Percentiles rank a stretch among this genome's conserved stretches.
phyloP scores from a whole-genome alignment of 225 moss, liverwort and hornwort species.

The Pseudisothecium myosuroides region DNA sequence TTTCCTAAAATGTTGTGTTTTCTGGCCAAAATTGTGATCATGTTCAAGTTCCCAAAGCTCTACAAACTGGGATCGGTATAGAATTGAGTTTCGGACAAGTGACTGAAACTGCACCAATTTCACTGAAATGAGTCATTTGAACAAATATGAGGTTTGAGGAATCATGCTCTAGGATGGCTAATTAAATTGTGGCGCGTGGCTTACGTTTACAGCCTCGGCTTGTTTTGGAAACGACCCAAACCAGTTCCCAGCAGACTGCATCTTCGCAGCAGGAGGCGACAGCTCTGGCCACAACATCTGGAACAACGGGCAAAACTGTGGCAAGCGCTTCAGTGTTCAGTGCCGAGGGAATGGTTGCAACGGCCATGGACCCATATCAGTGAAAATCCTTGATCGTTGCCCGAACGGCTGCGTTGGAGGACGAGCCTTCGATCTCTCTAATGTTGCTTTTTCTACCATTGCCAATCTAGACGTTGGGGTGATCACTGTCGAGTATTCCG shows the following conservation, averaged over 20 bases:
- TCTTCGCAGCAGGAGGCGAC: constrained; percentile 33
- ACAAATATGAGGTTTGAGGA: not conserved
- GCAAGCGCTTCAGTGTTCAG: not conserved
- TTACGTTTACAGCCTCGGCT: not conserved
- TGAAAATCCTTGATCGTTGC: constrained; percentile 18
- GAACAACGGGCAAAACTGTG: constrained; percentile 3
- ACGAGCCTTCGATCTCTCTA: constrained; percentile 35
- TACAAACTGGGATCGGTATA: not conserved
- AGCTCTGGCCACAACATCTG: constrained; percentile 8
- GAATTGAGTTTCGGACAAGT: not conserved
- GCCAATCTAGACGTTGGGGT: not conserved
- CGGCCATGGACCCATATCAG: not conserved
- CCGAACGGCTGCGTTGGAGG: constrained; percentile 9
- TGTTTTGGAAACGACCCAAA: not conserved
- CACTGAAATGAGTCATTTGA: not conserved
- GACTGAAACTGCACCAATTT: not conserved
- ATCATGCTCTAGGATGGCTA: too few species aligned
- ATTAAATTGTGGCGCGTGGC: not conserved
- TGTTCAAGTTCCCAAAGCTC: not conserved
- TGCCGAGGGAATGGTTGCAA: constrained; percentile 31
- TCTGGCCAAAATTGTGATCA: not conserved
- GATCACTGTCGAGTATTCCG: not conserved
- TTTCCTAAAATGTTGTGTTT: not conserved
- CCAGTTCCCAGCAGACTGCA: not conserved
- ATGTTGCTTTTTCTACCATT: not conserved